Evolutionary conservation across 768 basidiomycete genomes (phyloP), one percentile per base, ranked within the genome.

Genomic region (Hortiboletus campestris): DNA sequence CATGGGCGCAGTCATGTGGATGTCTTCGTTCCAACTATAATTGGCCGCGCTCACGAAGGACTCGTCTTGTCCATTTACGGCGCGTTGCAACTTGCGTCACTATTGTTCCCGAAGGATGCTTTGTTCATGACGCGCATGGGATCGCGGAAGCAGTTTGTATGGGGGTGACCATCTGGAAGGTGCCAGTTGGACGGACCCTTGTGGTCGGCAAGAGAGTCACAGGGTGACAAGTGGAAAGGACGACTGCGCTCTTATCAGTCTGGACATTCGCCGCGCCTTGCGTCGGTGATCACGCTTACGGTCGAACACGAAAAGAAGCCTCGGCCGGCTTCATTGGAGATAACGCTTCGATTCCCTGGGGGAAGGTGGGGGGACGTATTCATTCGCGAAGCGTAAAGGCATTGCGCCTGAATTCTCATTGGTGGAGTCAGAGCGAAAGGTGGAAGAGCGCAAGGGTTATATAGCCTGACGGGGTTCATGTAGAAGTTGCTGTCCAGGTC

Each of bases 341-440:
- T 62, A 28, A 36, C 46, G 51, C 45, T 66, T 66, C 64, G 46
- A 63, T 53, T 40, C 40, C 29, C n/a, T 25, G 44, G 20, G 43
- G 11, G 9, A 25, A 25, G 25, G 25, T 25, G 25, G 25, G 25
- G 25, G 25, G 25, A 25, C 19, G 31, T 40, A 47, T 42, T 11
- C 44, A 35, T 61, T 58, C 46, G 52, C 55, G 55, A 66, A 66
- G 60, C 29, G 25, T 20, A 2, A 17, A 29, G 39, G n/a, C 31
- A 42, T 57, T 67, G 57, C 61, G 64, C 64, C 64, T 46, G 39
- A 10, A 6, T 42, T 6, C 46, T 43, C 13, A 57, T 63, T 55
- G 60, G 54, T 38, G 57, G 61, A 56, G 61, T 68, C 57, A 59
- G 64, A 66, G 64, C 35, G 49, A 63, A 45, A 8, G 55, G 64